Conservation (phyloP, 345 rosid species). For the Bruguiera gymnorhiza region DNA sequence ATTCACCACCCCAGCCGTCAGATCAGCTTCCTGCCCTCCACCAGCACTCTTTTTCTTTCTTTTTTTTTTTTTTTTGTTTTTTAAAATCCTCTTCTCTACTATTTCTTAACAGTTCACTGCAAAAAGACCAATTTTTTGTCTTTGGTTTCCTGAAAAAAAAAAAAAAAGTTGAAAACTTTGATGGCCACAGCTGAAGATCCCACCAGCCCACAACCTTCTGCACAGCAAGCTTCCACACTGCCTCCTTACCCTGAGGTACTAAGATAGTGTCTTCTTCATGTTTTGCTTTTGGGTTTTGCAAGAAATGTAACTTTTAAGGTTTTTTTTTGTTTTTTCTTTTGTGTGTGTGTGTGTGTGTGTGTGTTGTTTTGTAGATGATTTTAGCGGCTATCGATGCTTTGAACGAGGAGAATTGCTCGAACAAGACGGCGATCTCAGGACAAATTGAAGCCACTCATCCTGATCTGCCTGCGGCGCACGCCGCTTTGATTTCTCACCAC, state of each 20-base stretch:
- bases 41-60: neutral
- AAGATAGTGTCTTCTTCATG: neutral
- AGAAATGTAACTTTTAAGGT: neutral
- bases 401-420: constrained; percentile 48
- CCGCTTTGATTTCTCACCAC: constrained; percentile 56
- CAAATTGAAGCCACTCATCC: constrained; percentile 56
- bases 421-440: constrained; percentile 52
- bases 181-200: constrained; percentile 13
- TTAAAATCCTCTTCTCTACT: constrained; percentile 6
- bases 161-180: neutral
- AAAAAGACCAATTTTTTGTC: too few relatives aligned
- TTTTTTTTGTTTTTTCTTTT: neutral
- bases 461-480: constrained; percentile 57
- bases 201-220: neutral
- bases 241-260: constrained; percentile 45
- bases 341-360: neutral
- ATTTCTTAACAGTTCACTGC: neutral
- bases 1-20: constrained; percentile 17
- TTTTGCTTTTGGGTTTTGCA: neutral
- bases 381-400: constrained; percentile 66
- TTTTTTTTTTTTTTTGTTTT: too few relatives aligned
- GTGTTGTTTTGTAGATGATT: constrained; percentile 46
- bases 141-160: neutral
- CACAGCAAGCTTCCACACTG: constrained; percentile 1
- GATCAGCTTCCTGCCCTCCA: neutral